Evolutionary conservation across 225 moss, liverwort and hornwort species (phyloP).

Genomic region (Antitrichia curtipendula): DNA sequence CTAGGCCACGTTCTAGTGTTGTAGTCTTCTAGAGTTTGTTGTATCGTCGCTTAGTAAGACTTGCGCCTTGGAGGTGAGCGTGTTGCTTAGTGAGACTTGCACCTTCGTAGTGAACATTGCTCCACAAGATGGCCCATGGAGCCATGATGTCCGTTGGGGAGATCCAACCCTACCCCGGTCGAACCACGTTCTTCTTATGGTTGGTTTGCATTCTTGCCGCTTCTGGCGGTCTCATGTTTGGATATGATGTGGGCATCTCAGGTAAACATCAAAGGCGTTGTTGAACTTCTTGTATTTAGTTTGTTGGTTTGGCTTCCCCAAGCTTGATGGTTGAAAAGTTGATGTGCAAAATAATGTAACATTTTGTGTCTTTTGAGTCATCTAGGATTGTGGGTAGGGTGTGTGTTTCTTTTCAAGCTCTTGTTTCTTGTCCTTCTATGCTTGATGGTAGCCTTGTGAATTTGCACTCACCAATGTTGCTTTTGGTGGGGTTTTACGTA

Average conservation of each 20-base stretch:
- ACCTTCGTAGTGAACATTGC: neutral
- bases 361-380: neutral
- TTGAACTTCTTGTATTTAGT: neutral
- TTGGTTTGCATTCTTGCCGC: neutral
- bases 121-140: neutral
- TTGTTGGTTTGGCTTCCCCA: neutral
- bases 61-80: too few species aligned
- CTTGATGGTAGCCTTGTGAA: neutral
- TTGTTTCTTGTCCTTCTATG: neutral
- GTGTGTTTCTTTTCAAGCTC: neutral
- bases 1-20: neutral
- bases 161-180: neutral
- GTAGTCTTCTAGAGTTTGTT: neutral
- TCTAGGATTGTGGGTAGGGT: neutral
- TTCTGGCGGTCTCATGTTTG: neutral
- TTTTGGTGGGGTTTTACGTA: too few species aligned
- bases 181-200: neutral
- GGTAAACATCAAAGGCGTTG: neutral
- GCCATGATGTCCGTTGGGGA: too few species aligned
- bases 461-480: too few species aligned
- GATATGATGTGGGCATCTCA: conserved; percentile 12
- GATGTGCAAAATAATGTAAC: neutral
- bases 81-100: neutral
- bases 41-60: neutral
- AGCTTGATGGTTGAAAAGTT: neutral